Percentiles rank a stretch among this genome's conserved stretches.
These are phyloP conservation scores for Phytophthora sansomeana DNA, from an alignment of 352 stramenopile genomes.

Conservation along the genomic window DNA sequence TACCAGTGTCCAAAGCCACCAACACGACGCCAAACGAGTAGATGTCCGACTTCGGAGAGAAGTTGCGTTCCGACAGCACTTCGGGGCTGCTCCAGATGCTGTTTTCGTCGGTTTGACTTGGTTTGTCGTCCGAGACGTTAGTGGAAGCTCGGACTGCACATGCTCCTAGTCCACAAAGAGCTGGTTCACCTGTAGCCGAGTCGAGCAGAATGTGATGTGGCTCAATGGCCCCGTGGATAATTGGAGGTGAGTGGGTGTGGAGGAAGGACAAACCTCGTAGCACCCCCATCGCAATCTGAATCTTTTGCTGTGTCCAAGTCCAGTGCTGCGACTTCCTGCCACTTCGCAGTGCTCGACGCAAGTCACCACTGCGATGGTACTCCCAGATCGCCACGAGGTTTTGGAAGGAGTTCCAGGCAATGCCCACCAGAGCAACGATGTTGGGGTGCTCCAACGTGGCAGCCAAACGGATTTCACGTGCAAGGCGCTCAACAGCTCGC, in stretches of 20 bases:
- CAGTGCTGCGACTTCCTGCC: conserved; percentile 33
- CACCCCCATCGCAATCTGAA: conserved; percentile 56
- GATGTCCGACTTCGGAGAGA: conserved; percentile 56
- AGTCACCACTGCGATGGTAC: conserved; percentile 50
- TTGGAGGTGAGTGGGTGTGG: conserved; percentile 44
- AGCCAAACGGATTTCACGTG: conserved; percentile 64
- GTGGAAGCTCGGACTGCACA: conserved; percentile 34
- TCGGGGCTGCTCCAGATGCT: conserved; percentile 62
- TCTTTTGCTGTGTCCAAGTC: conserved; percentile 61
- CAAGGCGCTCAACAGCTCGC: conserved; percentile 62
- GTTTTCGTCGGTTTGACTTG: conserved; percentile 33
- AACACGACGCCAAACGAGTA: conserved; percentile 69
- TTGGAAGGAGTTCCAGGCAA: conserved; percentile 72
- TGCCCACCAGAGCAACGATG: conserved; percentile 59
- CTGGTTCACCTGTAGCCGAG: conserved; percentile 45
- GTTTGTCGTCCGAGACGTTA: conserved; percentile 24
- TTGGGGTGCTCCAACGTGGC: conserved; percentile 61
- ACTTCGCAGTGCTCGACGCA: conserved; percentile 39
- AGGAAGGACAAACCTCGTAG: conserved; percentile 55
- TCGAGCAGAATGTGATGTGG: conserved; percentile 61
- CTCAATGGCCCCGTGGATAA: conserved; percentile 66
- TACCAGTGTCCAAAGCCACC: conserved; percentile 64
- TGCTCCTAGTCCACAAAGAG: conserved; percentile 58
- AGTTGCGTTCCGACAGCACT: conserved; percentile 45
- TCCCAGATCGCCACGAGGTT: conserved; percentile 61